A percentile compares a stretch with the other conserved stretches of the same genome.
Evolutionary conservation across 2,329 filamentous ascomycete genomes (phyloP).

Genomic region (Clarireedia paspali): DNA sequence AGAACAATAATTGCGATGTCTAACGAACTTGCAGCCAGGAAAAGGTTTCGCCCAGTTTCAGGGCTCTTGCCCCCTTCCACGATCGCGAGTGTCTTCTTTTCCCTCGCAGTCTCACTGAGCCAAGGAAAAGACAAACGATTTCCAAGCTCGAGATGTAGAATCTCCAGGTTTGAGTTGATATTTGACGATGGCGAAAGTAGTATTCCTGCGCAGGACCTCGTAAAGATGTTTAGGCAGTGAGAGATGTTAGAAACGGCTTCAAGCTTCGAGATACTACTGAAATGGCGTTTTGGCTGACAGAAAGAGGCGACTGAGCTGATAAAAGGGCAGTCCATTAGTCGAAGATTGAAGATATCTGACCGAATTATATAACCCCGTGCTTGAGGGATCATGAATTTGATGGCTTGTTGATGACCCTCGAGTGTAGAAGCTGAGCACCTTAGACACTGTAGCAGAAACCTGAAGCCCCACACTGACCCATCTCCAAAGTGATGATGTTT

Average conservation of each 20-base stretch:
- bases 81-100: background rate
- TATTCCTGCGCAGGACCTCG: background rate
- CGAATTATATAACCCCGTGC: background rate
- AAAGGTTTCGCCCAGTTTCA: background rate
- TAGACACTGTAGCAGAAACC: background rate
- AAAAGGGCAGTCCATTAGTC: background rate
- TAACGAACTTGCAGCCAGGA: background rate
- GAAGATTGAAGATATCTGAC: background rate
- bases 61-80: background rate
- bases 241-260: background rate
- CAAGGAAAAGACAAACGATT: background rate
- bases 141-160: background rate
- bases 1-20: background rate
- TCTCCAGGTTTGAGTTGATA: background rate
- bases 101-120: background rate
- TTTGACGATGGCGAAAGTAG: background rate
- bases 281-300: background rate
- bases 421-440: background rate
- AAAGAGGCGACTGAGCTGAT: background rate
- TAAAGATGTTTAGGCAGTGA: background rate
- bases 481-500: background rate
- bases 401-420: background rate
- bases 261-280: background rate
- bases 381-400: constrained; percentile 2
- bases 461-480: background rate